Evolutionary conservation across 495 filamentous ascomycete genomes (phyloP).

Genomic region (Polyplosphaeria fusca): DNA sequence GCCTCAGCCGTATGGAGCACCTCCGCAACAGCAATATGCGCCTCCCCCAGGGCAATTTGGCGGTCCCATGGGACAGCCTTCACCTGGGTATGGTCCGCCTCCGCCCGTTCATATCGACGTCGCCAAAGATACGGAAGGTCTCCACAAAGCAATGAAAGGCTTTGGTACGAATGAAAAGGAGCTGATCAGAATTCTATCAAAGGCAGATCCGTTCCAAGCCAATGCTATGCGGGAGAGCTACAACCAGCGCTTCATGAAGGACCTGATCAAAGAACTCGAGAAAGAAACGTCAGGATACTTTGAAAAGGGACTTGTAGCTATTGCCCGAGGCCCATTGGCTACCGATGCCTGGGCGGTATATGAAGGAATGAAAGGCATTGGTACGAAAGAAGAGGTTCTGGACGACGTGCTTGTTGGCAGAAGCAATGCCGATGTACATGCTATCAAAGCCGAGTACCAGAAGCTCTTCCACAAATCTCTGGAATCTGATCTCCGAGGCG

Average conservation of each 20-base stretch:
- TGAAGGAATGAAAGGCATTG: slow-evolving; percentile 68
- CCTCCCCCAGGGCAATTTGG: background rate
- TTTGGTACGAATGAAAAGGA: slow-evolving; percentile 81
- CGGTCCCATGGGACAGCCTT: slow-evolving; percentile 3
- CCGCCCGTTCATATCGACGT: slow-evolving; percentile 59
- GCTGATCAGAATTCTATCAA: slow-evolving; percentile 63
- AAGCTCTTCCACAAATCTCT: slow-evolving; percentile 53
- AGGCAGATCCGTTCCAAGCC: slow-evolving; percentile 70
- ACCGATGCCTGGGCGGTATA: slow-evolving; percentile 64
- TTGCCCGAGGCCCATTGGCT: slow-evolving; percentile 72
- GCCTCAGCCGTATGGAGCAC: slow-evolving; percentile 8
- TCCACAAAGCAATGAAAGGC: slow-evolving; percentile 85
- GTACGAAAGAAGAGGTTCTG: slow-evolving; percentile 80
- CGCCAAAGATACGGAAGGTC: slow-evolving; percentile 59
- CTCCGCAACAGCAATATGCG: slow-evolving; percentile 8
- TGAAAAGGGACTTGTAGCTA: slow-evolving; percentile 62
- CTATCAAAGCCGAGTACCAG: slow-evolving; percentile 75
- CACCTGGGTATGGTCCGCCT: slow-evolving; percentile 20
- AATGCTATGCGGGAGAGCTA: slow-evolving; percentile 66
- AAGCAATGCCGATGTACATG: slow-evolving; percentile 76
- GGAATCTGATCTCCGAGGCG: slow-evolving; percentile 65
- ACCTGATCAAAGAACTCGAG: slow-evolving; percentile 70
- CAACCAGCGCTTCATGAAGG: slow-evolving; percentile 55
- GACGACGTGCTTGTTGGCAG: slow-evolving; percentile 82
- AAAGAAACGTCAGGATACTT: slow-evolving; percentile 74